A percentile compares a stretch with the other conserved stretches of the same genome.
Evolutionary conservation across 352 stramenopile genomes (phyloP).

Genomic region (Globisporangium canariense): DNA sequence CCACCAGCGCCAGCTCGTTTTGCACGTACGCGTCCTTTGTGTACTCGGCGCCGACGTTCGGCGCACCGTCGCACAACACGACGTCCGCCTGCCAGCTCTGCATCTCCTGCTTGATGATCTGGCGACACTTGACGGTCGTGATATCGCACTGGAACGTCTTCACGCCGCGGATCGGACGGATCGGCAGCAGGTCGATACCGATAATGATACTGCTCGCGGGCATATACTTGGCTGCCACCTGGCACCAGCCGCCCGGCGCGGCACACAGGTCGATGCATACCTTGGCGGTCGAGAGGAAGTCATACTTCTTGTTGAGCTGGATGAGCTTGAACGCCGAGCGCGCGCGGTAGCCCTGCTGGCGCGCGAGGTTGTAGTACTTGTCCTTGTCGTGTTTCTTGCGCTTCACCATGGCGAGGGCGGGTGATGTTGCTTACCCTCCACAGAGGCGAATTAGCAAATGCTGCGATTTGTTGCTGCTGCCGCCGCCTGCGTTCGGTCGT

Average conservation of each 20-base stretch:
- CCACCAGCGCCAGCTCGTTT: slow-evolving; percentile 96
- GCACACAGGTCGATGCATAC: slow-evolving; percentile 99
- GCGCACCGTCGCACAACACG: slow-evolving; percentile 98
- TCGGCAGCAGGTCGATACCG: slow-evolving; percentile 98
- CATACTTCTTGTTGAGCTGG: slow-evolving; percentile 99
- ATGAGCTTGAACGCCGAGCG: slow-evolving; percentile 99
- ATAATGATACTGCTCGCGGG: slow-evolving; percentile 95
- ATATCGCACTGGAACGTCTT: slow-evolving; percentile 98
- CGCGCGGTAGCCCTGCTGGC: slow-evolving; percentile 98
- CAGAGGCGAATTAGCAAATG: slow-evolving; percentile 18
- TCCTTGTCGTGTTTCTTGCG: slow-evolving; percentile 99
- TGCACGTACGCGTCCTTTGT: slow-evolving; percentile 99
- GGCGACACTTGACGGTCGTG: slow-evolving; percentile 86
- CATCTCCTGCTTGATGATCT: slow-evolving; percentile 93
- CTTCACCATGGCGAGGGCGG: slow-evolving; percentile 78
- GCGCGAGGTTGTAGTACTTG: slow-evolving; percentile 99
- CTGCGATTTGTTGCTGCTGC: background rate
- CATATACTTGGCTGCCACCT: slow-evolving; percentile 91
- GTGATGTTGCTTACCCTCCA: slow-evolving; percentile 3
- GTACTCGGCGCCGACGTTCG: slow-evolving; percentile 98
- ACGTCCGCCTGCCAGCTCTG: slow-evolving; percentile 94
- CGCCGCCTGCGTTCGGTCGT: background rate
- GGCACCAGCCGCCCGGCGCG: slow-evolving; percentile 98
- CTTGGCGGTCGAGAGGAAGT: slow-evolving; percentile 95
- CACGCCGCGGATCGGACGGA: slow-evolving; percentile 95